Base-by-base conservation (phyloP, 768 basidiomycete species). In the Lyophyllum shimeji region DNA sequence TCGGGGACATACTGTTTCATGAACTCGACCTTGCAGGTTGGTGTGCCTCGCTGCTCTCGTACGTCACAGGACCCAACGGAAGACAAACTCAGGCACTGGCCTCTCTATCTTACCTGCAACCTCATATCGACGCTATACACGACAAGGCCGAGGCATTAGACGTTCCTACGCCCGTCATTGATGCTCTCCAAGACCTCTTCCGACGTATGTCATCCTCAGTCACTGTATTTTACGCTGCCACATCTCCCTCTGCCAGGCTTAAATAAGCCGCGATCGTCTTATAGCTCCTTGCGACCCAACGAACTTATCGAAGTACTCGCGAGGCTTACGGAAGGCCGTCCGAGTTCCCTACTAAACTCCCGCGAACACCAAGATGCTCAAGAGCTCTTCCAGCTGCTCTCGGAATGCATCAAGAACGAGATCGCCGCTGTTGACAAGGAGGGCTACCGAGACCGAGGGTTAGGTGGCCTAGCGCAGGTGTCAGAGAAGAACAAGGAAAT, bases 301-400 rank as follows among this genome's bases (percentile, higher is more conserved):
- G 79, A 79, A 34, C 83, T 96, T 55, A 89, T 95, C 45, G 70
- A 79, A 17, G 88, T 86, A 2, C 79, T 95, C 27, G 82, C 84
- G 17, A 68, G 76, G 20, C 77, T 81, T 57, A 74, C 80, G 34
- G 70, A 76, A 31, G 81, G 80, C 48, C 81, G 81, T 59, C 65
- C 76, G 59, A 80, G 81, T 61, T 80, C 87, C 0, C 78, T 94
- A 11, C 87, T 96, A 70, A 84, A 85, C 60, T 93, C 93, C 1
- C 86, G 93, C 12, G 94, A 97, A 67, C 96, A 98, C 68, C 96
- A 98, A 74, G 96, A 98, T 68, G 96, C 96, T 4, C 96, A 98
- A 66, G 96, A 98, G 67, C 81, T 98, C n/a, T 98, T 97, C 74
- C 89, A 96, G 63, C 85, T 98, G 29, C 76, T 98, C 8, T 89